phyloP scores from a whole-genome alignment of 768 basidiomycete genomes.

The Rhodocollybia butyracea region DNA sequence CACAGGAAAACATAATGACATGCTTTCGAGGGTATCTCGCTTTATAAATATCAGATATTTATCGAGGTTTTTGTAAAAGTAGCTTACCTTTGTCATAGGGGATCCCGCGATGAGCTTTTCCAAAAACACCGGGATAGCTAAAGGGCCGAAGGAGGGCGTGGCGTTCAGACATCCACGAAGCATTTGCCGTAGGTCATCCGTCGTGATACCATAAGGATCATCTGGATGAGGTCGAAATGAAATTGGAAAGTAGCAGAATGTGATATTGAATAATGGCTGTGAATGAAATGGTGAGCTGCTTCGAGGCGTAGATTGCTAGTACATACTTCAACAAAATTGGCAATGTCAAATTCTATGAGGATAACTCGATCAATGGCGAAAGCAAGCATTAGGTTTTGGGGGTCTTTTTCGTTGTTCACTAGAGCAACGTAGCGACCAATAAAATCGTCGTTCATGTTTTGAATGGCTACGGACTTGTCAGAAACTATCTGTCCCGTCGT shows the following conservation, averaged over 20 bases:
- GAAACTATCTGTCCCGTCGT: not conserved
- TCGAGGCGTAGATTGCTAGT: not conserved
- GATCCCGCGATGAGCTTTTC: slow-evolving; percentile 89
- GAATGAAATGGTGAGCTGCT: not conserved
- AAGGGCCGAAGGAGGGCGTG: slow-evolving; percentile 75
- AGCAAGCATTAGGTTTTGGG: slow-evolving; percentile 85
- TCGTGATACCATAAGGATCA: slow-evolving; percentile 89
- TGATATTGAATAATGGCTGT: slow-evolving; percentile 89
- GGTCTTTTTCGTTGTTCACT: slow-evolving; percentile 97
- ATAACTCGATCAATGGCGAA: slow-evolving; percentile 88
- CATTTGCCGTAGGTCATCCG: slow-evolving; percentile 76
- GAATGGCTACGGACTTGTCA: slow-evolving; percentile 48
- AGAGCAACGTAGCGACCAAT: slow-evolving; percentile 70
- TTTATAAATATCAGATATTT: slow-evolving; percentile 24
- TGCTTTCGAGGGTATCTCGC: slow-evolving; percentile 83
- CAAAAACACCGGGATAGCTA: slow-evolving; percentile 84
- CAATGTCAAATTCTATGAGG: slow-evolving; percentile 83
- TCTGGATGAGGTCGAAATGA: slow-evolving; percentile 92
- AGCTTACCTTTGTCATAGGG: slow-evolving; percentile 74
- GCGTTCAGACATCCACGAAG: slow-evolving; percentile 73
- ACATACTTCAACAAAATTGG: slow-evolving; percentile 68
- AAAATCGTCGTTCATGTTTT: slow-evolving; percentile 70
- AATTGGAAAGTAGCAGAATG: slow-evolving; percentile 98
- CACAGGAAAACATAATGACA: slow-evolving; percentile 75
- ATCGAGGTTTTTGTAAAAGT: not conserved